Evolutionary conservation across 495 filamentous ascomycete genomes (phyloP).

Genomic region (Xylaria flabelliformis): DNA sequence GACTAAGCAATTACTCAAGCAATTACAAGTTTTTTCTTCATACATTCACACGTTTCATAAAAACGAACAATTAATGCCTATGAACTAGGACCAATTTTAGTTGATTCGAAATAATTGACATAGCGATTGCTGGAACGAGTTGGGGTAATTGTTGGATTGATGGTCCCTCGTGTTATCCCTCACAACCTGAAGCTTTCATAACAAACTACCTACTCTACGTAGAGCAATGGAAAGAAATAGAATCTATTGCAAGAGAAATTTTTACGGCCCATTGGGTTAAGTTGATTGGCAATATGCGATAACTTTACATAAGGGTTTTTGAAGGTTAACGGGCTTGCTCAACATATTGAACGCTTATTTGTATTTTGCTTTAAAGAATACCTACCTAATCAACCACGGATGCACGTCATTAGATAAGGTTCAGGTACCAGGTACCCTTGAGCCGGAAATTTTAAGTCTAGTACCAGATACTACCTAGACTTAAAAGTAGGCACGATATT

Average conservation of each 20-base stretch:
- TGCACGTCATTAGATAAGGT: background rate
- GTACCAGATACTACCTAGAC: background rate
- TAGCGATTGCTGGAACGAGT: too few species aligned
- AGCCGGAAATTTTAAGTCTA: background rate
- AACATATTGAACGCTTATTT: too few species aligned
- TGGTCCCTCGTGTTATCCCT: background rate
- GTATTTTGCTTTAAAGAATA: conserved; percentile 8
- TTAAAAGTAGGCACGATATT: background rate
- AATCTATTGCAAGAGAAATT: background rate
- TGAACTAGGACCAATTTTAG: too few species aligned
- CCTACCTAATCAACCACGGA: background rate
- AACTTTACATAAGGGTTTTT: background rate
- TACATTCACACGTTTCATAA: background rate
- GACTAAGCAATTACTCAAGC: background rate
- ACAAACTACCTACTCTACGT: background rate
- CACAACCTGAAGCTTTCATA: background rate
- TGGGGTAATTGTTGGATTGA: background rate
- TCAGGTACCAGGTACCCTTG: background rate
- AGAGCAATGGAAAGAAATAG: background rate
- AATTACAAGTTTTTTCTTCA: background rate
- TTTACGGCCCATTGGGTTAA: background rate
- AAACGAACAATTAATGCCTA: background rate
- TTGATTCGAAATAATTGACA: too few species aligned
- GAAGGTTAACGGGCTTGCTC: background rate
- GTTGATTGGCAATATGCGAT: background rate